Base-by-base conservation (phyloP, 2,329 filamentous ascomycete genomes). In the Cordyceps javanica region DNA sequence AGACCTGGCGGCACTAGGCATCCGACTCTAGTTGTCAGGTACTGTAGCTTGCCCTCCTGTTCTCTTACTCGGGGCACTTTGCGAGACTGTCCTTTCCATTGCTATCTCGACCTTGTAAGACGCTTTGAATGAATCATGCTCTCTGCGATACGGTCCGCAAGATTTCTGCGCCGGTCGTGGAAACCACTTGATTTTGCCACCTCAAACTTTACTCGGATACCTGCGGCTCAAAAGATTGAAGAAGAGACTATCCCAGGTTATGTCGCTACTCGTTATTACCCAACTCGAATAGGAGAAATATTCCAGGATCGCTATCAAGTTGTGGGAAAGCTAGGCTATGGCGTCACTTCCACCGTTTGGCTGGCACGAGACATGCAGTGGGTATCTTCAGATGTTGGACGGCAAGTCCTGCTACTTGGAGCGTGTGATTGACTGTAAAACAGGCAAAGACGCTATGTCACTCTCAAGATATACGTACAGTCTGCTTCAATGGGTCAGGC, bases 381-480 rank as follows among this genome's bases (percentile, higher is more conserved):
- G 11, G 52, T 60, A 34, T 32, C n/a, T 16, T 23, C 10, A 5
- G 4, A n/a, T n/a, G 9, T n/a, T 13, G 26, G 1, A 5, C 21
- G 10, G 10, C 3, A 16, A 26, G 13, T n/a, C n/a, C n/a, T n/a
- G n/a, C n/a, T n/a, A n/a, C n/a, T n/a, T n/a, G n/a, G n/a, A n/a
- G n/a, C n/a, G n/a, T n/a, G n/a, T n/a, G n/a, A n/a, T n/a, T 54
- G 9, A 21, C 5, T 3, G 19, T 11, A 16, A 23, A 9, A 30
- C 7, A 41, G 41, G 3, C 21, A 10, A 13, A 62, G 64, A 41
- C 64, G 64, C 0, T 67, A 73, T 58, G 69, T 73, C 1, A 65
- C 69, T 0, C 57, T 75, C 5, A 75, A 73, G 39, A 46, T 74
- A 1, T 72, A 66, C 32, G 57, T 69, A 0, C 57, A 63, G 8